A percentile compares a stretch with the other conserved stretches of the same genome.
These are phyloP conservation scores for Crithidia brevicula DNA, from an alignment of 208 protist species.

Conservation along the genomic window DNA sequence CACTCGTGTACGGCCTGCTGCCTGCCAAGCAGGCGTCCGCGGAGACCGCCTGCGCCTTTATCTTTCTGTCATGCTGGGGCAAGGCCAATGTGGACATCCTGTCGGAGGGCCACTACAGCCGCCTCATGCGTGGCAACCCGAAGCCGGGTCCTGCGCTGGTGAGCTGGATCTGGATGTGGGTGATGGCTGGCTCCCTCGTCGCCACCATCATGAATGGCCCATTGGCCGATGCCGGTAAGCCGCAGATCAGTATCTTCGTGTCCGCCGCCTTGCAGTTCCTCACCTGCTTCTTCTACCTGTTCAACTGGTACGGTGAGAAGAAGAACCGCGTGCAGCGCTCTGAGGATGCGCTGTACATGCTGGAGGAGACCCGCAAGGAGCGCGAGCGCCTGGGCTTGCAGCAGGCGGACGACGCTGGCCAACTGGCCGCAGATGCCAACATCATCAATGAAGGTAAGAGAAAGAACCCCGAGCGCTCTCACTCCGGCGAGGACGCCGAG, in stretches of 20 bases:
- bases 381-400: slow-evolving; percentile 24
- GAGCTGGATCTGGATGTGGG: slow-evolving; percentile 71
- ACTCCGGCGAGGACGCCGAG: slow-evolving; percentile 13
- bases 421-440: background rate
- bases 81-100: slow-evolving; percentile 80
- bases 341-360: slow-evolving; percentile 42
- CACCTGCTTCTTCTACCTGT: slow-evolving; percentile 52
- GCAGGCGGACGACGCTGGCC: background rate
- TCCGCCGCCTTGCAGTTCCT: slow-evolving; percentile 59
- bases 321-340: slow-evolving; percentile 55
- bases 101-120: slow-evolving; percentile 77
- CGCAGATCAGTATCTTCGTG: slow-evolving; percentile 55
- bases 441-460: background rate
- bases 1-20: slow-evolving; percentile 53
- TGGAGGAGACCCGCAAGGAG: slow-evolving; percentile 37
- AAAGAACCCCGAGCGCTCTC: background rate
- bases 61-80: slow-evolving; percentile 58
- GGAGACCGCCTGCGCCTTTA: slow-evolving; percentile 39
- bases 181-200: slow-evolving; percentile 49
- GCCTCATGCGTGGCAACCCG: slow-evolving; percentile 57
- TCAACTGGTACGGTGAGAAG: slow-evolving; percentile 76
- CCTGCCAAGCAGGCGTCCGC: slow-evolving; percentile 42
- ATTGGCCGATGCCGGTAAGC: slow-evolving; percentile 45
- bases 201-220: slow-evolving; percentile 55
- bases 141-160: slow-evolving; percentile 52